Percentiles rank a stretch among this genome's conserved stretches.
phyloP scores from a whole-genome alignment of 257 asterid species.

The Solanum sitiens region DNA sequence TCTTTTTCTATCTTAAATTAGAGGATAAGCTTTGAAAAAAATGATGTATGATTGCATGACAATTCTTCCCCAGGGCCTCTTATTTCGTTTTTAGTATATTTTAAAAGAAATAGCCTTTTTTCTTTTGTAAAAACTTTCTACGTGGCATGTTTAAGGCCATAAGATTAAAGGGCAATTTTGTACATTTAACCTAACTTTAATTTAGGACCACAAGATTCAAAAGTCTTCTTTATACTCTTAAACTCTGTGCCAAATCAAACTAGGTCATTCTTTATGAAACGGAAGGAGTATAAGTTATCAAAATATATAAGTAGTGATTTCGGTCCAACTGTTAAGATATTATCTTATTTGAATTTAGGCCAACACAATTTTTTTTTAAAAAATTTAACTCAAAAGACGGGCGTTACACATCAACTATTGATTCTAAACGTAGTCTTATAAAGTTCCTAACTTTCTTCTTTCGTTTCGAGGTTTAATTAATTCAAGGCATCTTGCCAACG shows the following conservation, averaged over 20 bases:
- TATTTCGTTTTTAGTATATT: too few relatives aligned
- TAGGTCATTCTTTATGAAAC: too few relatives aligned
- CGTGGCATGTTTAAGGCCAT: too few relatives aligned
- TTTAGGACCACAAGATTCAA: too few relatives aligned
- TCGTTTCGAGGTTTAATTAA: neutral
- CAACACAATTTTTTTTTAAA: fast-evolving
- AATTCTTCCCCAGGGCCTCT: too few relatives aligned
- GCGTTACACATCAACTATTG: neutral
- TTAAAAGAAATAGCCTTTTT: too few relatives aligned
- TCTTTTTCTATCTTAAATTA: neutral
- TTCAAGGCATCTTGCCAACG: neutral
- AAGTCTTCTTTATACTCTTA: too few relatives aligned
- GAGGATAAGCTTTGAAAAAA: neutral
- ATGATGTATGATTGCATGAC: neutral
- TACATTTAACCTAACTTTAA: too few relatives aligned
- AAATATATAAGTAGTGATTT: neutral
- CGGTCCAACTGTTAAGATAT: neutral
- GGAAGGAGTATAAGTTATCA: neutral
- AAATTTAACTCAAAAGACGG: neutral
- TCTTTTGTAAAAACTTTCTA: too few relatives aligned
- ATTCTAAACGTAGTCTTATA: fast-evolving
- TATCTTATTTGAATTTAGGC: neutral
- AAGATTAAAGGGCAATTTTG: too few relatives aligned
- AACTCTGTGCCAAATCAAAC: too few relatives aligned
- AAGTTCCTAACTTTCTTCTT: neutral